A percentile compares a stretch with the other conserved stretches of the same genome.
Evolutionary conservation across 768 basidiomycete species (phyloP).

Genomic region (Gloeopeniophorella convolvens): DNA sequence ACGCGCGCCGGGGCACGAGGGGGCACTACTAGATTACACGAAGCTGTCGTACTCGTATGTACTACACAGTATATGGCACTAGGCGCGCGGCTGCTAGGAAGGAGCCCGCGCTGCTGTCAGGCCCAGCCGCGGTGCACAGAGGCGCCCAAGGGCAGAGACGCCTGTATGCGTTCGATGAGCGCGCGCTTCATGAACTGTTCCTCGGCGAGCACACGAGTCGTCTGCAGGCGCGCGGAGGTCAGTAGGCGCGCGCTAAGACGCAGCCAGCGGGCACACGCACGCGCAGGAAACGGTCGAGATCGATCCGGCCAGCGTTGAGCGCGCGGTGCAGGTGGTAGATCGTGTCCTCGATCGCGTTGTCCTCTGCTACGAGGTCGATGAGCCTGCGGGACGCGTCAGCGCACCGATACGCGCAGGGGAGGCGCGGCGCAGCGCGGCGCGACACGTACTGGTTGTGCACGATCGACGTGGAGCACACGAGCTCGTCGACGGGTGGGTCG

Average conservation of each 20-base stretch:
- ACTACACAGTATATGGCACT: no score
- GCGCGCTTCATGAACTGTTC: slow-evolving; percentile 98
- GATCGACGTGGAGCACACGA: slow-evolving; percentile 91
- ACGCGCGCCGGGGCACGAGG: no score
- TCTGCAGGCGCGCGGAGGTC: slow-evolving; percentile 35
- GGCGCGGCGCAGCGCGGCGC: slow-evolving; percentile 17
- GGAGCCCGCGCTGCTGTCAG: no score
- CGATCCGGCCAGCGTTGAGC: slow-evolving; percentile 83
- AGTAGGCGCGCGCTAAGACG: not conserved
- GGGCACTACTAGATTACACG: no score
- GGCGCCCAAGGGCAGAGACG: slow-evolving; percentile 45
- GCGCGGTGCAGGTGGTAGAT: slow-evolving; percentile 95
- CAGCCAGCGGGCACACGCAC: slow-evolving; percentile 38
- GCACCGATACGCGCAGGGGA: not conserved
- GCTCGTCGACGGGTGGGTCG: slow-evolving; percentile 92
- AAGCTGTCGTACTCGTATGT: no score
- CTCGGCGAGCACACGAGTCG: slow-evolving; percentile 80
- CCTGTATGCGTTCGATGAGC: slow-evolving; percentile 83
- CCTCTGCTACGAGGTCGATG: slow-evolving; percentile 97
- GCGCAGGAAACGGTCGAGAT: slow-evolving; percentile 90
- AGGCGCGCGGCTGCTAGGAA: no score
- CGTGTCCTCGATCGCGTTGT: slow-evolving; percentile 97
- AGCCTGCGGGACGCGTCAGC: slow-evolving; percentile 46
- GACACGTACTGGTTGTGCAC: slow-evolving; percentile 89
- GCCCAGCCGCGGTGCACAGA: slow-evolving; percentile 14